Evolutionary conservation across 495 filamentous ascomycete species (phyloP).

Genomic region (Tuber calosporum): DNA sequence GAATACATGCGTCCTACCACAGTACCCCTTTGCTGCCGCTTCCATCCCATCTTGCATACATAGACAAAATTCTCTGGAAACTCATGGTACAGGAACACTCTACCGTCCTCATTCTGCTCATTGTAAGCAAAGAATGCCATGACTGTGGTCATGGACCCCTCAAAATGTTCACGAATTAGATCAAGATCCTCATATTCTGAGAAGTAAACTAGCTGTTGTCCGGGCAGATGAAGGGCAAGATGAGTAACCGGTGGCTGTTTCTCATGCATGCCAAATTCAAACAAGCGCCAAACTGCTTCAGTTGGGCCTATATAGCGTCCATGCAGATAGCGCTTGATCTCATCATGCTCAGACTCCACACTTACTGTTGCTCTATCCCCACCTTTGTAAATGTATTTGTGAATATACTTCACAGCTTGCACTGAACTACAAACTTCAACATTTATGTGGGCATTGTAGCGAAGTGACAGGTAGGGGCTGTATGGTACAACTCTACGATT

Average conservation of each 20-base stretch:
- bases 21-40: background rate
- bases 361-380: no score
- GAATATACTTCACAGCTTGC: no score
- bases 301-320: no score
- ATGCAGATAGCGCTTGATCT: no score
- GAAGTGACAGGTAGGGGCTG: background rate
- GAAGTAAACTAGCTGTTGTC: background rate
- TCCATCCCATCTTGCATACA: background rate
- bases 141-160: background rate
- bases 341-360: background rate
- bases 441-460: no score
- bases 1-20: background rate
- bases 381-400: background rate
- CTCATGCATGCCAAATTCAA: background rate
- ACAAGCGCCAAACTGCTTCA: no score
- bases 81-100: background rate
- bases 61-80: background rate
- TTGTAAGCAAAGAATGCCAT: background rate
- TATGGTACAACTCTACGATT: background rate
- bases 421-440: background rate
- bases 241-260: no score
- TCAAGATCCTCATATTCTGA: background rate
- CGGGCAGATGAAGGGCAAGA: background rate
- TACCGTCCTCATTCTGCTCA: background rate
- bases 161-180: background rate